Conservation (phyloP, 148 eudicot genomes). For the Simmondsia chinensis region DNA sequence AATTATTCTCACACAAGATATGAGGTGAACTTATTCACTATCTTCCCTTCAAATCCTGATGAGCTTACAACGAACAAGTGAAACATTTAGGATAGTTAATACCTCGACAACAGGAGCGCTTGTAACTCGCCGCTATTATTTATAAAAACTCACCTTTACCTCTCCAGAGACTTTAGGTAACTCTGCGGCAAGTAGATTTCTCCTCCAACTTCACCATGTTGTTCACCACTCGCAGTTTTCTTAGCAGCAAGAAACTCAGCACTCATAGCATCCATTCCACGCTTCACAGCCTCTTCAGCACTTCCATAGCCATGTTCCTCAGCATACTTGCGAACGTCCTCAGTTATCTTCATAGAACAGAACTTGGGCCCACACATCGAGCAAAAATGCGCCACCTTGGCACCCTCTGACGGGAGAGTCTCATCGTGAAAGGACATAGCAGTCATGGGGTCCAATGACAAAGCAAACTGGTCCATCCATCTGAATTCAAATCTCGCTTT, state of each 20-base stretch:
- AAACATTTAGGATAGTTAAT: no score
- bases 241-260: constrained; percentile 86
- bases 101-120: no score
- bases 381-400: constrained; percentile 98
- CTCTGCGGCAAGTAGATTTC: constrained; percentile 92
- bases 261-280: constrained; percentile 97
- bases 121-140: no score
- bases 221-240: constrained; percentile 93
- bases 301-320: constrained; percentile 95
- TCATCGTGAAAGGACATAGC: constrained; percentile 98
- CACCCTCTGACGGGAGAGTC: constrained; percentile 93
- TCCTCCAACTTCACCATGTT: constrained; percentile 94
- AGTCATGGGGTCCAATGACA: constrained; percentile 91
- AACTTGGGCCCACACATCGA: constrained; percentile 99
- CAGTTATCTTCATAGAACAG: constrained; percentile 97
- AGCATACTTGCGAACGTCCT: constrained; percentile 92
- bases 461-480: constrained; percentile 97
- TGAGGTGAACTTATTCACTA: no score
- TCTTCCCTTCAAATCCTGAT: no score
- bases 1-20: no score
- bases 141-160: no score
- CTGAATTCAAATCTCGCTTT: constrained; percentile 95
- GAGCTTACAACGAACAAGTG: no score
- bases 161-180: constrained; percentile 50
- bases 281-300: constrained; percentile 83